Evolutionary conservation across 306 rosid species (phyloP).

Genomic region (Aeschynomene evenia): DNA sequence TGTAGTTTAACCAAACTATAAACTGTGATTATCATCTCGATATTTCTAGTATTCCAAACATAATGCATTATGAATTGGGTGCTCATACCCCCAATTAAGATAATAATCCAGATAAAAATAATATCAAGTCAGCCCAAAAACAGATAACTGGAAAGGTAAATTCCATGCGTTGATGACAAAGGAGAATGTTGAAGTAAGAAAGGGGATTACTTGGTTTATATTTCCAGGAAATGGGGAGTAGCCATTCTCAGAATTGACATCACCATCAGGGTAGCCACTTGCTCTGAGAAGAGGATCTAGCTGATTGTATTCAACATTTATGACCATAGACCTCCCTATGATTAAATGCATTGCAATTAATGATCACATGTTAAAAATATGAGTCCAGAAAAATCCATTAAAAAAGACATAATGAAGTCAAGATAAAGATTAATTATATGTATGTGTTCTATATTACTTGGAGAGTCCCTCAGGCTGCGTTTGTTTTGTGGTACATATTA

Average conservation of each 20-base stretch:
- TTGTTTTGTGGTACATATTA: too few relatives aligned
- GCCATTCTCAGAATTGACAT: slow-evolving; percentile 82
- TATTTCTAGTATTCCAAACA: slow-evolving; percentile 12
- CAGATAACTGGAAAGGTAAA: slow-evolving; percentile 16
- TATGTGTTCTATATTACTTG: background rate
- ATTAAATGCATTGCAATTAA: slow-evolving; percentile 13
- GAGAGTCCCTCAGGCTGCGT: background rate
- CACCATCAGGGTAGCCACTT: slow-evolving; percentile 87
- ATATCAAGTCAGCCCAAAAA: background rate
- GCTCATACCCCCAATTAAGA: background rate
- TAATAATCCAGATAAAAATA: slow-evolving; percentile 18
- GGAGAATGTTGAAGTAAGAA: slow-evolving; percentile 19
- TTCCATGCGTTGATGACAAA: background rate
- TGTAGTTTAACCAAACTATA: slow-evolving; percentile 21
- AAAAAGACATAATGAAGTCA: slow-evolving; percentile 20
- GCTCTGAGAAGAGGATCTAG: slow-evolving; percentile 97
- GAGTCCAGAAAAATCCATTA: background rate
- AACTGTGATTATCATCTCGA: slow-evolving; percentile 1
- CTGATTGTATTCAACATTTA: slow-evolving; percentile 98
- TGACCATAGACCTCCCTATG: slow-evolving; percentile 91
- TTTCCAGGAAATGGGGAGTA: slow-evolving; percentile 96
- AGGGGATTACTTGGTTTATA: slow-evolving; percentile 83
- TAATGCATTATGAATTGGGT: slow-evolving; percentile 8
- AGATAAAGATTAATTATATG: slow-evolving; percentile 11
- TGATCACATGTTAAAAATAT: slow-evolving; percentile 18